Evolutionary conservation across 2,329 filamentous ascomycete genomes (phyloP).

Genomic region (Dendrostoma leiphaemia): DNA sequence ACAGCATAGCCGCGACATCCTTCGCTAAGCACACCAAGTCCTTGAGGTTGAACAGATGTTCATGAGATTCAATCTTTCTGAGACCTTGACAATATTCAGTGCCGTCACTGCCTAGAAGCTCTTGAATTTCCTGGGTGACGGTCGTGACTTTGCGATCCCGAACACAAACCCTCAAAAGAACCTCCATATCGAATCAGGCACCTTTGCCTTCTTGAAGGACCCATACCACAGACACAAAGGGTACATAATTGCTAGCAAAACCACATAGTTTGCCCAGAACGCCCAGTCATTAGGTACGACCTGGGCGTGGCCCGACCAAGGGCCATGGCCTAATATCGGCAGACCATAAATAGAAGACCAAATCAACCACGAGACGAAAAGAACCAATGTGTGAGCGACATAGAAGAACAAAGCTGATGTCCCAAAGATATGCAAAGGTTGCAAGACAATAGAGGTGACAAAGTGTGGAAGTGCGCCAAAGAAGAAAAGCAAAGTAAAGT

Average conservation of each 20-base stretch:
- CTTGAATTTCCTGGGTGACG: no score
- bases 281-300: conserved; percentile 37
- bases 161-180: conserved; percentile 35
- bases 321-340: conserved; percentile 12
- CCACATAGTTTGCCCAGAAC: conserved; percentile 36
- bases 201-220: conserved; percentile 39
- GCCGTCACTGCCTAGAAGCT: no score
- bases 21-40: no score
- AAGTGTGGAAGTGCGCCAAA: conserved; percentile 33
- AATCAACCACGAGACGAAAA: conserved; percentile 27
- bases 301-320: conserved; percentile 31
- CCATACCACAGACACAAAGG: conserved; percentile 41
- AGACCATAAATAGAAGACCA: conserved; percentile 10
- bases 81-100: no score
- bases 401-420: conserved; percentile 47
- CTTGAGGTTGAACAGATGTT: no score
- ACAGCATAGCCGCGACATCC: no score
- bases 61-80: no score
- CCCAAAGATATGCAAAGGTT: conserved; percentile 41
- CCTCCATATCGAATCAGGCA: conserved; percentile 43
- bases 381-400: conserved; percentile 34
- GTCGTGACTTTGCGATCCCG: no score
- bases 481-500: conserved; percentile 36
- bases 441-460: conserved; percentile 28
- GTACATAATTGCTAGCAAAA: conserved; percentile 37